These are phyloP conservation scores for Geosmithia morbida DNA, from an alignment of 2,329 filamentous ascomycete species.

Conservation along the genomic window DNA sequence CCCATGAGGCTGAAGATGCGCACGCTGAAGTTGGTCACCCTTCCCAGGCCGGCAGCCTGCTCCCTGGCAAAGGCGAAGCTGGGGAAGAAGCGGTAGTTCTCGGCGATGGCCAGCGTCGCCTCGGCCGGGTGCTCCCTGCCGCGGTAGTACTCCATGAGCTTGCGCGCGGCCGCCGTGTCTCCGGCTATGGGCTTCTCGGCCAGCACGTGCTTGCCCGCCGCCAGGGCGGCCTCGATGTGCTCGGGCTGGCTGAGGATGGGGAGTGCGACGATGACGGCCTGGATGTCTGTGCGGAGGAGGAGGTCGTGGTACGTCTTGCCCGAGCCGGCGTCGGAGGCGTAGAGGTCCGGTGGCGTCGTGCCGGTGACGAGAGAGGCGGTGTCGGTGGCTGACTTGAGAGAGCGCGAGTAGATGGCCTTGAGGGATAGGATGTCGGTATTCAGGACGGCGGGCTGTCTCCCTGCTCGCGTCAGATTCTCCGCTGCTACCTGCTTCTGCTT, in stretches of 20 bases:
- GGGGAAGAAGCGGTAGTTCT: conserved; percentile 56
- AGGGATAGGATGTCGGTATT: conserved; percentile 33
- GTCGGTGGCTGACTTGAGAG: conserved; percentile 37
- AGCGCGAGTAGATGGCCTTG: conserved; percentile 53
- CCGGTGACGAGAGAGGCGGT: conserved; percentile 22
- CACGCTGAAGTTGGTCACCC: conserved; percentile 30
- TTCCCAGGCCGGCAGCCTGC: conserved; percentile 16
- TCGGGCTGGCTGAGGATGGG: conserved; percentile 47
- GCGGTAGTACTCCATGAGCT: conserved; percentile 20
- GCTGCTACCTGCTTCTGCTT: background rate
- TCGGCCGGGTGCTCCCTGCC: conserved; percentile 9
- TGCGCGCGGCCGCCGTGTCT: conserved; percentile 30
- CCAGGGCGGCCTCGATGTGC: conserved; percentile 41
- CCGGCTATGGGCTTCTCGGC: conserved; percentile 56
- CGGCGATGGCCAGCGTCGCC: conserved; percentile 45
- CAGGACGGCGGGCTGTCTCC: conserved; percentile 43
- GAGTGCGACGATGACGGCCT: conserved; percentile 42
- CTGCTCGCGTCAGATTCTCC: no score
- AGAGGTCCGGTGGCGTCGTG: conserved; percentile 26
- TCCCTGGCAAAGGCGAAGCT: conserved; percentile 37
- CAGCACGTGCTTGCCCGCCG: conserved; percentile 56
- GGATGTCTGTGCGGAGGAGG: conserved; percentile 36
- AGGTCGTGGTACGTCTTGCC: conserved; percentile 34
- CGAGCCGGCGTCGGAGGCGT: conserved; percentile 37
- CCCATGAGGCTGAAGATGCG: conserved; percentile 19